Evolutionary conservation across 768 basidiomycete genomes (phyloP).

Genomic region (Suillus variegatus): DNA sequence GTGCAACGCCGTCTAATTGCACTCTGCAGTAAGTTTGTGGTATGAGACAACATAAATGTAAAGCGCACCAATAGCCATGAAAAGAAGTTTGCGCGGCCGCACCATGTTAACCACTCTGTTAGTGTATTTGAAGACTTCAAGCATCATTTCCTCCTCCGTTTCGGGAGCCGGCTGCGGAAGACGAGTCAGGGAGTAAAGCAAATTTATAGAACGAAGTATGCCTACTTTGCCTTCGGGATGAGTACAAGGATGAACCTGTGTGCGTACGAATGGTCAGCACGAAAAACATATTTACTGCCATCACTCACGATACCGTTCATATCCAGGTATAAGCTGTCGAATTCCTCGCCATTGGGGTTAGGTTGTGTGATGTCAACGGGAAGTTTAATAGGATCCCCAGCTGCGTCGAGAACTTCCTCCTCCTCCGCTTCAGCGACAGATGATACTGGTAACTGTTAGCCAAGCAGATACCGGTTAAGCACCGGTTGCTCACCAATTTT

Average conservation of each 20-base stretch:
- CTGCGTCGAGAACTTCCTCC: slow-evolving; percentile 60
- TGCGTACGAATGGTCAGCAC: slow-evolving; percentile 8
- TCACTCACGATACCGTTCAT: slow-evolving; percentile 95
- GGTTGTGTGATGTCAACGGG: slow-evolving; percentile 77
- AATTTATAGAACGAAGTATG: slow-evolving; percentile 1
- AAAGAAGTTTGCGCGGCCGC: slow-evolving; percentile 89
- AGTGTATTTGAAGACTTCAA: slow-evolving; percentile 95
- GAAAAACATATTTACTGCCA: background rate
- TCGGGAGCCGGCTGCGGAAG: slow-evolving; percentile 81
- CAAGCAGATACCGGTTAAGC: background rate
- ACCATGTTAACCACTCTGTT: slow-evolving; percentile 98
- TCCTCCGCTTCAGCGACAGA: slow-evolving; percentile 88
- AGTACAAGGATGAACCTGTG: slow-evolving; percentile 95
- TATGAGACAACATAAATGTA: background rate
- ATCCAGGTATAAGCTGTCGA: slow-evolving; percentile 96
- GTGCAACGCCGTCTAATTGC: slow-evolving; percentile 88
- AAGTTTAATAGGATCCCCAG: slow-evolving; percentile 66
- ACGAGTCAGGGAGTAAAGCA: slow-evolving; percentile 3
- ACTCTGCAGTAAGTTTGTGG: slow-evolving; percentile 6
- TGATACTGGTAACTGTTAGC: slow-evolving; percentile 46
- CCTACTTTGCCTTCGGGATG: slow-evolving; percentile 94
- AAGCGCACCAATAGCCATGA: slow-evolving; percentile 94
- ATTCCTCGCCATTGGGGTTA: slow-evolving; percentile 96
- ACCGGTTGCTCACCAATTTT: slow-evolving; percentile 73
- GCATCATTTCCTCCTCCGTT: slow-evolving; percentile 99